Evolutionary conservation across 139 green algal genomes (phyloP).

Genomic region (Raphidocelis subcapitata): DNA sequence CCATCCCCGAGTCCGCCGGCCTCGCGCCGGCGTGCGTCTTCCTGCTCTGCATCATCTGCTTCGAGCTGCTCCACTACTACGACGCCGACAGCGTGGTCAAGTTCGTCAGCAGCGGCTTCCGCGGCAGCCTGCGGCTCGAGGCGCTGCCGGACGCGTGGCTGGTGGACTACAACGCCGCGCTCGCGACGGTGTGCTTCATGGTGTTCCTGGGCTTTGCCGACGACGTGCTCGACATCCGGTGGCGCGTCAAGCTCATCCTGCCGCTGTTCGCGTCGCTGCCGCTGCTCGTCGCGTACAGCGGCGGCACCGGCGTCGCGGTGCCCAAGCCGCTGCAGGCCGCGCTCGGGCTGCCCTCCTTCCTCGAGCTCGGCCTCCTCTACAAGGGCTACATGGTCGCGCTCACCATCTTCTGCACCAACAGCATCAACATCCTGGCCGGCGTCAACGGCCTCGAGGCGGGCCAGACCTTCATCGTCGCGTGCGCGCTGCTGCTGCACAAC

Average conservation of each 20-base stretch:
- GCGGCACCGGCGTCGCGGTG: constrained; percentile 69
- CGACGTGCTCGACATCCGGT: constrained; percentile 98
- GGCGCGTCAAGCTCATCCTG: constrained; percentile 94
- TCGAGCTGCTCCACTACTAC: constrained; percentile 90
- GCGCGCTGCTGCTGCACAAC: constrained; percentile 86
- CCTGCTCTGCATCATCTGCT: constrained; percentile 87
- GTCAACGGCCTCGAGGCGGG: constrained; percentile 96
- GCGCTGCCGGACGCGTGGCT: constrained; percentile 75
- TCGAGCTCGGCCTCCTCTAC: constrained; percentile 90
- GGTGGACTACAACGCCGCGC: constrained; percentile 97
- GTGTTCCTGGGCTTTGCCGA: constrained; percentile 98
- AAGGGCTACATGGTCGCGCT: constrained; percentile 94
- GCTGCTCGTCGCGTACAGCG: constrained; percentile 89
- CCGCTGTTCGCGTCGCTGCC: constrained; percentile 88
- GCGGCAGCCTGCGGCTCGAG: constrained; percentile 24
- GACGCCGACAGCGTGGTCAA: constrained; percentile 60
- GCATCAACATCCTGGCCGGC: constrained; percentile 98
- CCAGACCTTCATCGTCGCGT: constrained; percentile 92
- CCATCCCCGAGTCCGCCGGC: constrained; percentile 86
- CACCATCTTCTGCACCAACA: constrained; percentile 97
- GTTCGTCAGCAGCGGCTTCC: constrained; percentile 38
- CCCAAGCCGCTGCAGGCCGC: constrained; percentile 71
- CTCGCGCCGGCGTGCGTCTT: constrained; percentile 91
- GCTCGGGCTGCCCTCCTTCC: constrained; percentile 44
- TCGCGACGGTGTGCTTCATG: constrained; percentile 98